Evolutionary conservation across 2,329 filamentous ascomycete species (phyloP), one percentile per base, ranked within the genome.

Genomic region (Boeremia lycopersici): DNA sequence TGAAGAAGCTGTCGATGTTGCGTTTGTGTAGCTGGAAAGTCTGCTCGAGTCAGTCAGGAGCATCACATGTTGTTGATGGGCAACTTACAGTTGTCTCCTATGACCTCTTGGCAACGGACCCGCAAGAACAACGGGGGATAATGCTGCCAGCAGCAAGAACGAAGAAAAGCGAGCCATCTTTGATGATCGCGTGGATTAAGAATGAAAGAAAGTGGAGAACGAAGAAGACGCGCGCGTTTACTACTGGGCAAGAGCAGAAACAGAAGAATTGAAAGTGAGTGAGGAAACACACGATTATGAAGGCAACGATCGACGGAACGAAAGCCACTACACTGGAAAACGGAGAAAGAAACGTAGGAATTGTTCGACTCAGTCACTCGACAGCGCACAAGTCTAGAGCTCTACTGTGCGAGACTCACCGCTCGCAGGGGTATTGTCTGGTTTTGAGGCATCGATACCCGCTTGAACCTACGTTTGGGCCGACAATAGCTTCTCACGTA

Each of bases 371-470:
- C 63, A 64, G 64, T 57, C 62, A 62, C 59, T 65, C 55, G 55
- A 66, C 48, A 63, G 59, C 57, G 62, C 60, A 69, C 51, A 66
- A 45, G 60, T 65, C 62, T 57, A 61, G 59, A 65, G 55, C 60
- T 61, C 60, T 57, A 58, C 52, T 51, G 44, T 52, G 55, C 52
- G 49, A 59, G 50, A 59, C 48, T 61, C 63, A 72, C 64, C 62
- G 66, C 61, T 57, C 36, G 35, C 58, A 58, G 60, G 67, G 65
- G 61, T 48, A 47, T 49, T 41, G 47, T 63, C 57, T 62, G 60
- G 68, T 74, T 74, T 75, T 75, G 70, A 75, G 64, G 72, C 66
- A 68, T 62, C 51, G 59, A 61, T 74, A 75, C 70, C 67, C 73
- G 72, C 73, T 59, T 58, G 65, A 68, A 64, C 60, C 65, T 68